These are phyloP conservation scores for Xylariales sp. DNA, from an alignment of 2,329 filamentous ascomycete species.

Conservation along the genomic window DNA sequence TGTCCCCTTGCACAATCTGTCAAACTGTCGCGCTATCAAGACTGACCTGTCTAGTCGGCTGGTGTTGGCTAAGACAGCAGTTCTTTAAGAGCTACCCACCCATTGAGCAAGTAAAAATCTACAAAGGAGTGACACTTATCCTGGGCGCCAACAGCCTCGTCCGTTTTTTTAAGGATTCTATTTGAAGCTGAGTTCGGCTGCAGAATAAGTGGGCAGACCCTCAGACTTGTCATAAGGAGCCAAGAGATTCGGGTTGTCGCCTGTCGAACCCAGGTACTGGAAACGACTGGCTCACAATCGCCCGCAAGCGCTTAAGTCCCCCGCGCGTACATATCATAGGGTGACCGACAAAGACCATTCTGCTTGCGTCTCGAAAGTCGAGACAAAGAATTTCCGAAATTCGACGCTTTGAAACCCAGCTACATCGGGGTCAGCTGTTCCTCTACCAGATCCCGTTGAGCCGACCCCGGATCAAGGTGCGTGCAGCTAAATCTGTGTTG, in stretches of 20 bases:
- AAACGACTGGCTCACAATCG: constrained; percentile 21
- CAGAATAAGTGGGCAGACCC: background rate
- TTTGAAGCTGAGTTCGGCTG: background rate
- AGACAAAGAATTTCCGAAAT: constrained; percentile 16
- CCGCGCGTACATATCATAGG: constrained; percentile 13
- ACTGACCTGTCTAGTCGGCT: no score
- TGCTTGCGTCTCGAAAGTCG: constrained; percentile 10
- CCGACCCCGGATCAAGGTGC: no score
- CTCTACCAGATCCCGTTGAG: constrained; percentile 5
- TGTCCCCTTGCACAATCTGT: constrained; percentile 17
- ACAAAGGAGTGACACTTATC: constrained; percentile 3
- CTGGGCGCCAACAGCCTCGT: background rate
- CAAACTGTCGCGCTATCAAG: no score
- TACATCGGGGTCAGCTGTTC: constrained; percentile 6
- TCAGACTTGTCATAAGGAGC: constrained; percentile 2
- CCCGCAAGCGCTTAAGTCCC: constrained; percentile 20
- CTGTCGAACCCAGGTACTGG: constrained; percentile 9
- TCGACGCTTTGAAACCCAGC: constrained; percentile 9
- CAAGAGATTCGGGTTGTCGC: constrained; percentile 1
- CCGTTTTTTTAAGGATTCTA: background rate
- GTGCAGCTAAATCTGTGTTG: constrained; percentile 1
- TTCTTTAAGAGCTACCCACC: no score
- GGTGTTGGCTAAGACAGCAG: no score
- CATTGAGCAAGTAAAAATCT: constrained; percentile 3
- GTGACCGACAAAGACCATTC: constrained; percentile 18